These are phyloP conservation scores for Vanderwaltozyma yarrowii DNA, from an alignment of 805 yeast species.

Conservation along the genomic window DNA sequence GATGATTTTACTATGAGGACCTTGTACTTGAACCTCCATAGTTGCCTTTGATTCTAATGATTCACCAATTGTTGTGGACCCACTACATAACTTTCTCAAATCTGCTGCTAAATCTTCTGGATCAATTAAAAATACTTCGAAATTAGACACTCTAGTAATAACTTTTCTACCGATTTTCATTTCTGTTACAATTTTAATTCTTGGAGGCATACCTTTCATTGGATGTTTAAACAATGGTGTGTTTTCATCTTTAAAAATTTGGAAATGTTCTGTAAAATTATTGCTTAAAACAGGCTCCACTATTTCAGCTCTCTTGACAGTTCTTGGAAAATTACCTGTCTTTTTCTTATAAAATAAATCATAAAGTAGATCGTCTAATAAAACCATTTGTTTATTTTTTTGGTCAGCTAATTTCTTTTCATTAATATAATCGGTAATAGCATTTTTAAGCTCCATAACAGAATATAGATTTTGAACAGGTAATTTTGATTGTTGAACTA, in stretches of 20 bases:
- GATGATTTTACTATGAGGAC: conserved; percentile 65
- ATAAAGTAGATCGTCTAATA: conserved; percentile 45
- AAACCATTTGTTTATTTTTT: conserved; percentile 43
- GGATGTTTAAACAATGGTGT: conserved; percentile 37
- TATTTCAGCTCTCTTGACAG: conserved; percentile 35
- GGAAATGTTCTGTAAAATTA: conserved; percentile 41
- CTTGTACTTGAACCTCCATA: conserved; percentile 77
- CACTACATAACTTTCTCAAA: conserved; percentile 73
- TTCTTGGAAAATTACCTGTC: conserved; percentile 26
- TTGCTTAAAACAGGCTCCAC: conserved; percentile 34
- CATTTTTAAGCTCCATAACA: conserved; percentile 41
- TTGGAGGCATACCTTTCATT: conserved; percentile 58
- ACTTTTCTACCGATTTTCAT: conserved; percentile 73
- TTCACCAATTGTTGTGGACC: conserved; percentile 68
- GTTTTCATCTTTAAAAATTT: conserved; percentile 31
- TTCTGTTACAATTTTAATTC: conserved; percentile 56
- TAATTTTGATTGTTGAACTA: conserved; percentile 36
- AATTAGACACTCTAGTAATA: conserved; percentile 60
- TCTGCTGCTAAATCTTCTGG: conserved; percentile 57
- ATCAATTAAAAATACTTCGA: conserved; percentile 58
- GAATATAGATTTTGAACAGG: conserved; percentile 38
- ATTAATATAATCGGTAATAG: conserved; percentile 48
- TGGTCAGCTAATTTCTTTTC: conserved; percentile 40
- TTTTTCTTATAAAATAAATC: conserved; percentile 25
- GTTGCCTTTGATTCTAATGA: conserved; percentile 41